Evolutionary conservation across 371 early-diverging fungal genomes (phyloP).

Genomic region (Apophysomyces elegans): DNA sequence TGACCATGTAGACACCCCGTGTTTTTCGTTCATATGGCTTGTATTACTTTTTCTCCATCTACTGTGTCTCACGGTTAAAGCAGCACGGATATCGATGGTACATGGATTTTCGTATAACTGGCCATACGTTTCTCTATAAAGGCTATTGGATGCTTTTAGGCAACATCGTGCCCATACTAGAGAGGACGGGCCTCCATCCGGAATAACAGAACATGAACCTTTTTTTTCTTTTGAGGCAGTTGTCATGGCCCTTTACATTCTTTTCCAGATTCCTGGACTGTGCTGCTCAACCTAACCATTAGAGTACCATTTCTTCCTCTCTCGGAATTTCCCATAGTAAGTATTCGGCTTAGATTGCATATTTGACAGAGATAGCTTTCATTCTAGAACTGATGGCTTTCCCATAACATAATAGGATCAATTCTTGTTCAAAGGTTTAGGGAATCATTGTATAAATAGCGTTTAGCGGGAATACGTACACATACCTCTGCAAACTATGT

Average conservation of each 20-base stretch:
- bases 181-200: conserved; percentile 23
- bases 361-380: too few species aligned
- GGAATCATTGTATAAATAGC: too few species aligned
- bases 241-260: neutral
- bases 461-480: too few species aligned
- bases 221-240: neutral
- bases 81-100: neutral
- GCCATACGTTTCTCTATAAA: neutral
- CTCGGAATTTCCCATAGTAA: too few species aligned
- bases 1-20: conserved; percentile 1
- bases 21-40: neutral
- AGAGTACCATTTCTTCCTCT: too few species aligned
- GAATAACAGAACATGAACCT: conserved; percentile 18
- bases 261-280: too few species aligned
- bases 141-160: neutral
- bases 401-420: too few species aligned
- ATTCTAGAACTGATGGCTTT: too few species aligned
- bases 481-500: too few species aligned
- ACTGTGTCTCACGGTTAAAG: neutral
- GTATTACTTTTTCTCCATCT: neutral
- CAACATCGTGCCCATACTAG: neutral
- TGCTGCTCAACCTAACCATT: too few species aligned
- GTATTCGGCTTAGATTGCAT: too few species aligned
- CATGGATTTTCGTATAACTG: neutral
- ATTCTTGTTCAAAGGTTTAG: too few species aligned